Conservation (phyloP, 106 monocot species). For the Cymbidium sinense region DNA sequence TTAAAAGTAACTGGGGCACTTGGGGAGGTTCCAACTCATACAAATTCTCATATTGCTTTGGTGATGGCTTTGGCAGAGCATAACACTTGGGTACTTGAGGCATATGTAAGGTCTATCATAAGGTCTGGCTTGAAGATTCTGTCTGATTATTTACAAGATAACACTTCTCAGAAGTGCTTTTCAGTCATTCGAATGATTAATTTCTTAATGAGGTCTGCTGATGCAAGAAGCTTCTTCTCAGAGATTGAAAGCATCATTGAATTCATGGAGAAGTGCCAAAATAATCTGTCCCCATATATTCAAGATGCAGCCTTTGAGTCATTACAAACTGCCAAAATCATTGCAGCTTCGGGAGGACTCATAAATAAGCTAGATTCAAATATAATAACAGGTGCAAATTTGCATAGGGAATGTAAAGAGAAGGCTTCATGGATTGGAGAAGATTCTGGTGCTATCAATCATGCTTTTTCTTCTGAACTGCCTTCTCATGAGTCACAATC, state of each 20-base stretch:
- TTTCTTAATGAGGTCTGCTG: slow-evolving; percentile 83
- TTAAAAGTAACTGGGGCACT: slow-evolving; percentile 69
- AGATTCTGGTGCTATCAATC: neutral
- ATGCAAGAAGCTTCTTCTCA: slow-evolving; percentile 61
- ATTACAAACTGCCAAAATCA: slow-evolving; percentile 46
- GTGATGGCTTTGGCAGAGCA: slow-evolving; percentile 77
- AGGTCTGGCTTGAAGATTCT: slow-evolving; percentile 64
- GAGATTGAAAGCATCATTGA: slow-evolving; percentile 53
- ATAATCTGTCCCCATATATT: slow-evolving; percentile 58
- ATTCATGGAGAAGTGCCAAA: slow-evolving; percentile 54
- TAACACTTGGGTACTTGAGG: slow-evolving; percentile 57
- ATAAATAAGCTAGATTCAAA: slow-evolving; percentile 29
- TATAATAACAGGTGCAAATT: slow-evolving; percentile 31
- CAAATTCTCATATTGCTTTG: slow-evolving; percentile 66
- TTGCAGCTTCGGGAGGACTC: slow-evolving; percentile 28
- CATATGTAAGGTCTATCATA: slow-evolving; percentile 70
- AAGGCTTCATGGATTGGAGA: neutral
- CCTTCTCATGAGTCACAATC: slow-evolving; percentile 49
- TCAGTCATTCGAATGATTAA: slow-evolving; percentile 87
- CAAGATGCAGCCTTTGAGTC: slow-evolving; percentile 78
- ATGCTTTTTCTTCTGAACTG: slow-evolving; percentile 15
- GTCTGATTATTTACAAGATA: slow-evolving; percentile 20
- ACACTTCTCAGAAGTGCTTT: slow-evolving; percentile 67
- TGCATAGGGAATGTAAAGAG: slow-evolving; percentile 7
- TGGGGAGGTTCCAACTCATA: slow-evolving; percentile 59